Evolutionary conservation across 2,329 filamentous ascomycete genomes (phyloP).

Genomic region (Lachnellula cervina): DNA sequence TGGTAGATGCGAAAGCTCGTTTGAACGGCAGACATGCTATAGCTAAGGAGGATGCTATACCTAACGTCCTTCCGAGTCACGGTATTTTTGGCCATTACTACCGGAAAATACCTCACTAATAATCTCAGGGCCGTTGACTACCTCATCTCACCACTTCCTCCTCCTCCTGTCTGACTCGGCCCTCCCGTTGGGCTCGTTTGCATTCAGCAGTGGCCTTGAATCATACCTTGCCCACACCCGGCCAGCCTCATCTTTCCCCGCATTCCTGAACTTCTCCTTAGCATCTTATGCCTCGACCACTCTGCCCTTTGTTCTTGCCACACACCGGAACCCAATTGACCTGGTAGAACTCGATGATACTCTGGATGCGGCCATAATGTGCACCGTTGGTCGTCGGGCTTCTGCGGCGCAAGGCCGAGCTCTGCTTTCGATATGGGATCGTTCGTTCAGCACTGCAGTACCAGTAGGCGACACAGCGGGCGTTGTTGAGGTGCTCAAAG

Average conservation of each 20-base stretch:
- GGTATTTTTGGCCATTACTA: constrained; percentile 10
- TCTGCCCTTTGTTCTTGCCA: constrained; percentile 69
- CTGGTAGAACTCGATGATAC: constrained; percentile 64
- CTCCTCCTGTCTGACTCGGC: constrained; percentile 77
- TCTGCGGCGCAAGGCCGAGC: constrained; percentile 73
- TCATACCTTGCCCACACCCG: constrained; percentile 70
- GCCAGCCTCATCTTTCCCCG: constrained; percentile 47
- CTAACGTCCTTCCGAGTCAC: constrained; percentile 15
- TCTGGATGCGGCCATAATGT: constrained; percentile 71
- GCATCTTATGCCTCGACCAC: constrained; percentile 66
- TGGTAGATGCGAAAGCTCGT: constrained; percentile 38
- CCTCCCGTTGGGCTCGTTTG: constrained; percentile 79
- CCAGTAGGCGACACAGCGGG: constrained; percentile 23
- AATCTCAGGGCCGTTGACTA: constrained; percentile 16
- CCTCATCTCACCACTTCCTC: constrained; percentile 53
- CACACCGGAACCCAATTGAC: constrained; percentile 48
- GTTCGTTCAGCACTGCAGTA: constrained; percentile 51
- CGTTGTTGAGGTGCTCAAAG: constrained; percentile 21
- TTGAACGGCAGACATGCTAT: constrained; percentile 33
- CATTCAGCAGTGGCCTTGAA: constrained; percentile 77
- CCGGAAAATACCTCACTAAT: constrained; percentile 4
- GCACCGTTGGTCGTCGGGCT: constrained; percentile 72
- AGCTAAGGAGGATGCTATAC: constrained; percentile 11
- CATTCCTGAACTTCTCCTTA: constrained; percentile 67
- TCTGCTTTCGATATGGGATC: constrained; percentile 70